Evolutionary conservation across 176 grass and related monocot genomes (phyloP).

Genomic region (Cenchrus fungigraminus): DNA sequence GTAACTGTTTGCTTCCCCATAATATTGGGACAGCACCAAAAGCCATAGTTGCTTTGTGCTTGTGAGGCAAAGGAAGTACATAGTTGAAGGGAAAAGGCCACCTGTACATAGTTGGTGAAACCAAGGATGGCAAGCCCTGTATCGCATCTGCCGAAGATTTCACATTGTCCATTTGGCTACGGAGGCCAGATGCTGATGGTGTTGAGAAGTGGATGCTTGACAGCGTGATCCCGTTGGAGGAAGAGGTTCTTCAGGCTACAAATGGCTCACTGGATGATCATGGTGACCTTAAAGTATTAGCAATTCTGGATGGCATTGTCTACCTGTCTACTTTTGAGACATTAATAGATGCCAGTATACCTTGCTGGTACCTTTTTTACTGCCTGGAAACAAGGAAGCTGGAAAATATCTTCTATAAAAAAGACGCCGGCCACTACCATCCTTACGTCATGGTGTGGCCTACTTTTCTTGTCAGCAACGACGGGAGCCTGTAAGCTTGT

Average conservation of each 20-base stretch:
- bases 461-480: background rate
- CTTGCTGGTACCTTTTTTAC: background rate
- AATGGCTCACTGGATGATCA: background rate
- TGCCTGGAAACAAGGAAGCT: background rate
- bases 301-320: background rate
- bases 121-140: background rate
- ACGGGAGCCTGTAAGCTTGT: background rate
- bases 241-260: background rate
- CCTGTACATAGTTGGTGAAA: background rate
- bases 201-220: slow-evolving; percentile 20
- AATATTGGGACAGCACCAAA: no score
- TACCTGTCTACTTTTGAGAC: background rate
- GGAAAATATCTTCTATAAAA: background rate
- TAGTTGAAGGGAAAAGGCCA: background rate
- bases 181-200: background rate
- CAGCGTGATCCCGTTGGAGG: background rate
- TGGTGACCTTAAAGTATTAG: background rate
- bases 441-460: slow-evolving; percentile 1
- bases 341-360: background rate
- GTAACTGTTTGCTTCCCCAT: no score
- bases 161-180: background rate
- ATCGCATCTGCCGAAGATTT: background rate
- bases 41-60: no score
- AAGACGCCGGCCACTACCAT: background rate
- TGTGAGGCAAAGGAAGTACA: no score